Base-by-base conservation (phyloP, 1,284 basidiomycete genomes). In the Ganoderma resinaceum region DNA sequence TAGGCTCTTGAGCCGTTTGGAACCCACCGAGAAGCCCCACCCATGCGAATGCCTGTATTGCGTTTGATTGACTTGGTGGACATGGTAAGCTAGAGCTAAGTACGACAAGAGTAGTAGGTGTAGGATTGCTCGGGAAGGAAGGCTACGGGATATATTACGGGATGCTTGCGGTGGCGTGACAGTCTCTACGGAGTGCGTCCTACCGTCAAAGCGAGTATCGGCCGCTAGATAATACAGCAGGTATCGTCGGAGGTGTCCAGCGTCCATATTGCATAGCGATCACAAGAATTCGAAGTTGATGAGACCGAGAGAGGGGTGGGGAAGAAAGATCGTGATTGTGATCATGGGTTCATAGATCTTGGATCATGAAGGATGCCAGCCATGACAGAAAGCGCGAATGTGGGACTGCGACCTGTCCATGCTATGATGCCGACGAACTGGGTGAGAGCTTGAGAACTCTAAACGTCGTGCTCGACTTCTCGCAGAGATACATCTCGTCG, bases 401-500 rank as follows among this genome's bases (percentile, higher is more conserved):
- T 26, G 18, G 35, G 3, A 11, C 18, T 23, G 31, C 7, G 29
- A 20, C 9, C 33, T 33, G 61, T 62, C 16, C 33, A 37, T 59
- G 66, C 65, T 68, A 72, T 67, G 66, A 67, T 55, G 59, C 59
- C 42, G 66, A 61, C 58, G 40, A 57, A 58, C 66, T 66, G 40
- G 72, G 71, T 9, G 73, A 73, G 53, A 95, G 83, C 74, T 86
- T 85, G 70, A 95, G 80, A 76, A 95, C 89, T 76, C 93, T 86
- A 81, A 95, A 95, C 43, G 89, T 88, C 63, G 85, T 86, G 65
- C 85, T 81, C 75, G 88, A 91, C 75, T 91, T 86, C 82, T 95
- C 93, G 76, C 93, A 95, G 64, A 94, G 82, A 76, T 94, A 95
- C 67, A 94, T 86, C 66, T 90, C 87, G 74, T 95, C 87, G 55